phyloP scores from a whole-genome alignment of 305 asterid species.

The Striga hermonthica region DNA sequence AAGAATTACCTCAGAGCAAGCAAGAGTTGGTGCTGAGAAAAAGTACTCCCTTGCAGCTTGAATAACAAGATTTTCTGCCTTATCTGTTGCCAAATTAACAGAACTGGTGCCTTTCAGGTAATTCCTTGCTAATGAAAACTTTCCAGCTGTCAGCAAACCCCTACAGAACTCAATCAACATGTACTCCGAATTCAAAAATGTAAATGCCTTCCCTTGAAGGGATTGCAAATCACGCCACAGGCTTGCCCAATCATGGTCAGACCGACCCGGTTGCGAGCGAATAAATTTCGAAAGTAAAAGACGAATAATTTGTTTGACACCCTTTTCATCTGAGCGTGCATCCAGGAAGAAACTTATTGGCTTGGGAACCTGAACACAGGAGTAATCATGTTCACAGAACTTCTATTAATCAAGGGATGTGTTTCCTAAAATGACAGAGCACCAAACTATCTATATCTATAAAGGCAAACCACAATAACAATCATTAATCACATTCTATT shows the following conservation, averaged over 20 bases:
- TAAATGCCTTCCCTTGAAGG: slow-evolving; percentile 92
- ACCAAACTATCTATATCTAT: slow-evolving; percentile 23
- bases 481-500: slow-evolving; percentile 4
- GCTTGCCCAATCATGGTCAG: slow-evolving; percentile 95
- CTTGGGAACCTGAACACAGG: slow-evolving; percentile 75
- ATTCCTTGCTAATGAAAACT: slow-evolving; percentile 86
- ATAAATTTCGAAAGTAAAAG: slow-evolving; percentile 89
- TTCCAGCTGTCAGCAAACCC: slow-evolving; percentile 97
- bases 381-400: slow-evolving; percentile 23
- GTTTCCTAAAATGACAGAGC: slow-evolving; percentile 24
- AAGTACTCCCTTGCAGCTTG: slow-evolving; percentile 98
- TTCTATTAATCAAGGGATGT: slow-evolving; percentile 26
- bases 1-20: slow-evolving; percentile 80
- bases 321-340: slow-evolving; percentile 67
- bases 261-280: slow-evolving; percentile 78
- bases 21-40: slow-evolving; percentile 94
- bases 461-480: slow-evolving; percentile 25
- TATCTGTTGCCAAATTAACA: slow-evolving; percentile 76
- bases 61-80: slow-evolving; percentile 92
- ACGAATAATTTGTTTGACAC: slow-evolving; percentile 87
- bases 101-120: slow-evolving; percentile 86
- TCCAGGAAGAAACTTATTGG: slow-evolving; percentile 76
- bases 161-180: slow-evolving; percentile 91
- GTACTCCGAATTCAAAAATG: slow-evolving; percentile 85
- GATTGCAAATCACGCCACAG: slow-evolving; percentile 95